phyloP scores from a whole-genome alignment of 2,329 filamentous ascomycete species.

The Aphanocladium album region DNA sequence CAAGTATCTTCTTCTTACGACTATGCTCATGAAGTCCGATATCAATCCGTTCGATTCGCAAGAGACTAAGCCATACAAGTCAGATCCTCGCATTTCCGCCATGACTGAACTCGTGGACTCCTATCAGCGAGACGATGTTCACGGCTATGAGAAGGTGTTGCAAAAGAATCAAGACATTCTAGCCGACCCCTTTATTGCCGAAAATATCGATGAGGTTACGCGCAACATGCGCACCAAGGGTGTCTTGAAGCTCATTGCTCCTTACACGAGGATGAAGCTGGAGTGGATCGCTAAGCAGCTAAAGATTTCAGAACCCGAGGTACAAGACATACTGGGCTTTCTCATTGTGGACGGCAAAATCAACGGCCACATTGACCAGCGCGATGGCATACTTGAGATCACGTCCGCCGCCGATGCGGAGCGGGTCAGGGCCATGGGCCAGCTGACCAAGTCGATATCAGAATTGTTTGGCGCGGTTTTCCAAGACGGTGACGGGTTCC shows the following conservation, averaged over 20 bases:
- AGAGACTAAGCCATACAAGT: conserved; percentile 97
- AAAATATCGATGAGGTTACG: conserved; percentile 98
- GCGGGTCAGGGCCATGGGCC: conserved; percentile 66
- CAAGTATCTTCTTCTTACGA: conserved; percentile 92
- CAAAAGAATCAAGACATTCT: conserved; percentile 84
- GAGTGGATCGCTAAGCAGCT: conserved; percentile 84
- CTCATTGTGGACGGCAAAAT: conserved; percentile 88
- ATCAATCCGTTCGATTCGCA: conserved; percentile 99
- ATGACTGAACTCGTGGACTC: conserved; percentile 98
- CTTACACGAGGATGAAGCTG: conserved; percentile 88
- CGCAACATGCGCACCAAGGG: conserved; percentile 97
- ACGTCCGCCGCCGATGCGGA: conserved; percentile 67
- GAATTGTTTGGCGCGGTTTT: conserved; percentile 68
- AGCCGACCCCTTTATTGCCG: conserved; percentile 90
- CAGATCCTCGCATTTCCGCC: conserved; percentile 86
- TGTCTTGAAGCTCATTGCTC: conserved; percentile 85
- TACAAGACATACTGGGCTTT: conserved; percentile 93
- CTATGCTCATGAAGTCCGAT: conserved; percentile 96
- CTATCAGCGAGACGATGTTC: conserved; percentile 92
- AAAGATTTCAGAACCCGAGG: conserved; percentile 77
- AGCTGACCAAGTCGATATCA: conserved; percentile 66
- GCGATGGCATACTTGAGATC: conserved; percentile 77
- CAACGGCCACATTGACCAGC: conserved; percentile 82
- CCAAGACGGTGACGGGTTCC: conserved; percentile 70
- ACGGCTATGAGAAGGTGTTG: conserved; percentile 82